These are phyloP conservation scores for Mycena haematopus DNA, from an alignment of 768 basidiomycete genomes.

Conservation along the genomic window DNA sequence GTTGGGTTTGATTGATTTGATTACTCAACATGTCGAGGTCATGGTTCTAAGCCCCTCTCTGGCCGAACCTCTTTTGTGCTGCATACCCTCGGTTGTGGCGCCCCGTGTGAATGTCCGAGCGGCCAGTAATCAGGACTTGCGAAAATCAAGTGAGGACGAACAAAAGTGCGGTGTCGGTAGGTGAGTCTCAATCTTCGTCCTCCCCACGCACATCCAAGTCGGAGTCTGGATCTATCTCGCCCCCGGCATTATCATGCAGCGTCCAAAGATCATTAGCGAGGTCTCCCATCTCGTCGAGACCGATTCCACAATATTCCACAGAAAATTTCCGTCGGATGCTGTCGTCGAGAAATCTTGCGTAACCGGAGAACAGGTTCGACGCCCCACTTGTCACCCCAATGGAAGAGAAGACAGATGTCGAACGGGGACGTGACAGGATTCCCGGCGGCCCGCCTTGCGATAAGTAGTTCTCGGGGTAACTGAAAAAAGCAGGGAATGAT, in stretches of 20 bases:
- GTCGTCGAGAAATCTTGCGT: slow-evolving; percentile 58
- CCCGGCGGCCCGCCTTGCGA: slow-evolving; percentile 19
- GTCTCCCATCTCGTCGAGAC: slow-evolving; percentile 63
- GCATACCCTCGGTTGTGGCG: neutral
- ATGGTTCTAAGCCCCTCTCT: too few relatives aligned
- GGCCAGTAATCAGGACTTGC: neutral
- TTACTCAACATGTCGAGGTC: too few relatives aligned
- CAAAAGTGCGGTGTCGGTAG: slow-evolving; percentile 7
- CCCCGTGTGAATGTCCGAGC: neutral
- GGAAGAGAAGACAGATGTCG: slow-evolving; percentile 48
- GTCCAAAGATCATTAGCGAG: slow-evolving; percentile 66
- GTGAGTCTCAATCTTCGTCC: slow-evolving; percentile 27
- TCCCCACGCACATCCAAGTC: slow-evolving; percentile 30
- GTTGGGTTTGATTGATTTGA: too few relatives aligned
- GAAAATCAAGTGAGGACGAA: neutral
- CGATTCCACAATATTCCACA: slow-evolving; percentile 46
- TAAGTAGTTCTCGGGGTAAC: slow-evolving; percentile 23
- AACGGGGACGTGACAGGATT: slow-evolving; percentile 25
- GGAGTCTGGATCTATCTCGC: slow-evolving; percentile 29
- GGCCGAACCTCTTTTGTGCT: neutral
- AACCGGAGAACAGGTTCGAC: slow-evolving; percentile 51
- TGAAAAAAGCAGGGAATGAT: slow-evolving; percentile 62
- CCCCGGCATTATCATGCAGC: slow-evolving; percentile 53
- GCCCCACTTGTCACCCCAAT: slow-evolving; percentile 49
- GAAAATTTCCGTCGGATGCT: slow-evolving; percentile 47